Evolutionary conservation across 305 asterid species (phyloP).

Genomic region (Solanum aculeatissimum): DNA sequence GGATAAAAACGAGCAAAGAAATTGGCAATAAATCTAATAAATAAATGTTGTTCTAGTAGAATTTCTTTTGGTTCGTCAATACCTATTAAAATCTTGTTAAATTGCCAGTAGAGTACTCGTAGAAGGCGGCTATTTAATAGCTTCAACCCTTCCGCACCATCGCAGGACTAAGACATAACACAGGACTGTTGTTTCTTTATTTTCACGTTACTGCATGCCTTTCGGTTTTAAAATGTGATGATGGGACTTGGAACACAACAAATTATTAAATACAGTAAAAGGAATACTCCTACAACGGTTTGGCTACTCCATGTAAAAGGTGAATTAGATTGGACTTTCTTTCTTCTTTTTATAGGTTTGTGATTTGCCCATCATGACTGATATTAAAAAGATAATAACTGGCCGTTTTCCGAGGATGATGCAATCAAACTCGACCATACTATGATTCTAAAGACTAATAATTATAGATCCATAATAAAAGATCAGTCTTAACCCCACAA

Average conservation of each 20-base stretch:
- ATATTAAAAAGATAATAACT: not conserved
- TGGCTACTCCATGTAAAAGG: too few relatives aligned
- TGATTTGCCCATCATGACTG: not conserved
- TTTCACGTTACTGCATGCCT: too few relatives aligned
- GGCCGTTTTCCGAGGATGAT: not conserved
- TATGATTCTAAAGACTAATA: not conserved
- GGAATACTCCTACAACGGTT: too few relatives aligned
- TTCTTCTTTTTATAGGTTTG: not conserved
- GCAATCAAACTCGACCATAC: not conserved
- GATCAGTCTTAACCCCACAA: not conserved
- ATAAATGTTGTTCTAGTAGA: not conserved
- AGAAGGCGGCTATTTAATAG: not conserved
- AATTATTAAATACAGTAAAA: too few relatives aligned
- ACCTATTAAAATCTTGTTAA: too few relatives aligned
- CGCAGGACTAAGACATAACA: not conserved
- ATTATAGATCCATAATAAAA: not conserved
- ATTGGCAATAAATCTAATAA: not conserved
- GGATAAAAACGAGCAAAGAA: not conserved
- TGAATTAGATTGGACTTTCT: not conserved
- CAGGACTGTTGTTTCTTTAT: too few relatives aligned
- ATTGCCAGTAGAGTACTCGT: not conserved
- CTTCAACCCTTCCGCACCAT: not conserved
- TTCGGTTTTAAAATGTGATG: too few relatives aligned
- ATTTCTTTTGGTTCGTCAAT: not conserved
- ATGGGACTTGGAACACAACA: too few relatives aligned